These are phyloP conservation scores for Aspergillus campestris DNA, from an alignment of 495 filamentous ascomycete species.

Conservation along the genomic window DNA sequence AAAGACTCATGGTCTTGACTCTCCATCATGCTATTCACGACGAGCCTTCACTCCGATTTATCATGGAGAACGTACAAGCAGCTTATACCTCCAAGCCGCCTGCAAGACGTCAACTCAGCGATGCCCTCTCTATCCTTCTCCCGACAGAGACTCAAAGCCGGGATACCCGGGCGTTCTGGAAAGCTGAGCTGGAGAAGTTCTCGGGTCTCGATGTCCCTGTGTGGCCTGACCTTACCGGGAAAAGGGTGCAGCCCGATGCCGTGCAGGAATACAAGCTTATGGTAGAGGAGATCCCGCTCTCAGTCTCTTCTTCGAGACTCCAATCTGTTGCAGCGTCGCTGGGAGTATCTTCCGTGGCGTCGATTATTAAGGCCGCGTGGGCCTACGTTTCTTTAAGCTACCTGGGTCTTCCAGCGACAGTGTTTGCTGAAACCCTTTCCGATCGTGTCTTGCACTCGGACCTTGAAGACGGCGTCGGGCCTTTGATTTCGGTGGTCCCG, in stretches of 20 bases:
- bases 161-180: conserved; percentile 20
- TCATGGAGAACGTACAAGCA: conserved; percentile 19
- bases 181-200: conserved; percentile 12
- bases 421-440: conserved; percentile 29
- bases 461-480: conserved; percentile 21
- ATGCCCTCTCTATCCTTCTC: conserved; percentile 16
- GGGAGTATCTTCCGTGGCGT: conserved; percentile 24
- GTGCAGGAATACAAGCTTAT: conserved; percentile 8
- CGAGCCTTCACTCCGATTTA: conserved; percentile 20
- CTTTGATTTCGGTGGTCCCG: conserved; percentile 25
- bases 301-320: conserved; percentile 9
- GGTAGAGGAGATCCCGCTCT: conserved; percentile 8
- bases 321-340: conserved; percentile 12
- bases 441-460: conserved; percentile 16
- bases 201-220: conserved; percentile 12
- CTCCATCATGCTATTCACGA: conserved; percentile 30
- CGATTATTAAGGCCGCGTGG: conserved; percentile 24
- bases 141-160: conserved; percentile 6
- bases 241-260: conserved; percentile 8
- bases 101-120: conserved; percentile 15
- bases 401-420: conserved; percentile 20
- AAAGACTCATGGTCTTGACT: conserved; percentile 20
- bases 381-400: conserved; percentile 21
- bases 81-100: conserved; percentile 18
- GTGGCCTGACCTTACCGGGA: conserved; percentile 26